A percentile compares a stretch with the other conserved stretches of the same genome.
These are phyloP conservation scores for Periconia digitata DNA, from an alignment of 2,329 filamentous ascomycete species.

Conservation along the genomic window DNA sequence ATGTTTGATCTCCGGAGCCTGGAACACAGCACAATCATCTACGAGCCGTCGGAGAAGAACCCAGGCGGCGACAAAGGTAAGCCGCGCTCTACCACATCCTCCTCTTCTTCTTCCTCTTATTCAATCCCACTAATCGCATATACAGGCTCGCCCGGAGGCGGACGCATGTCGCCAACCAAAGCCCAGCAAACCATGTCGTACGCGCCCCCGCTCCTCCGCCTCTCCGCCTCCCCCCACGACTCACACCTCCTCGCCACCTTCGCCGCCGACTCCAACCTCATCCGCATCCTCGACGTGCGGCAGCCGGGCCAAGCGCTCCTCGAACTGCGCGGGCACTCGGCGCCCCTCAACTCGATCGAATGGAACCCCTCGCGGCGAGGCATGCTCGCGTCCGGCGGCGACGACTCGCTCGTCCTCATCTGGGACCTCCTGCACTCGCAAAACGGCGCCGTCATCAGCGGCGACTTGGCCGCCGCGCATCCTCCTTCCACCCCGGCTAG, in stretches of 20 bases:
- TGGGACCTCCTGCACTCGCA: constrained; percentile 85
- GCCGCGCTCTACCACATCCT: no score
- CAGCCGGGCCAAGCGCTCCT: constrained; percentile 94
- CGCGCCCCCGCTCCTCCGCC: constrained; percentile 68
- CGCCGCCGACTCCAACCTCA: constrained; percentile 85
- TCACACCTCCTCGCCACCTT: constrained; percentile 96
- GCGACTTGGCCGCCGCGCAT: constrained; percentile 34
- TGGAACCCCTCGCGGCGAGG: constrained; percentile 90
- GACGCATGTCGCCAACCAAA: constrained; percentile 69
- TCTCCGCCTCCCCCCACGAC: constrained; percentile 92
- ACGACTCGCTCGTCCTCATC: constrained; percentile 87
- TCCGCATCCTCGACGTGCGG: constrained; percentile 92
- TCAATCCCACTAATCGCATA: constrained; percentile 3
- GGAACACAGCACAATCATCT: constrained; percentile 98
- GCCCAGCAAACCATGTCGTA: constrained; percentile 72
- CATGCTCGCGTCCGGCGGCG: constrained; percentile 85
- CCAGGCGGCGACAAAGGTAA: constrained; percentile 46
- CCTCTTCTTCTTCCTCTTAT: constrained; percentile 7
- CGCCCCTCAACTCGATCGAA: constrained; percentile 87
- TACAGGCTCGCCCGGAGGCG: constrained; percentile 48
- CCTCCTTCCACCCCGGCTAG: constrained; percentile 25
- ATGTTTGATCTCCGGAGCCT: constrained; percentile 98
- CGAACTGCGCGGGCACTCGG: constrained; percentile 85
- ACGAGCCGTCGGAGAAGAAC: constrained; percentile 90
- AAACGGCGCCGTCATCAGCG: constrained; percentile 53